Evolutionary conservation across 1,139 yeast genomes (phyloP).

Genomic region (Suhomyces ambrosiae): DNA sequence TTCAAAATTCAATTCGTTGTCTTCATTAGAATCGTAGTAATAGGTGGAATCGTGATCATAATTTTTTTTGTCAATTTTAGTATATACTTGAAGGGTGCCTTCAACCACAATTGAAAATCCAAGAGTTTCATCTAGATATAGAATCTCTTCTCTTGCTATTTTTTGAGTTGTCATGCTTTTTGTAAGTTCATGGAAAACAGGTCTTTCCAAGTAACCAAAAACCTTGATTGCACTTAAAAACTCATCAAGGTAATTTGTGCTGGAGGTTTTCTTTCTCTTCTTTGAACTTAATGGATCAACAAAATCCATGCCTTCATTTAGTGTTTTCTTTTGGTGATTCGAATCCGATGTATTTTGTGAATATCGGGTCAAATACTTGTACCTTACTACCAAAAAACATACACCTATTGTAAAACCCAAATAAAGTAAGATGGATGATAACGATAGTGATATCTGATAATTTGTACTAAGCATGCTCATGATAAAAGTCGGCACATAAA

Average conservation of each 20-base stretch:
- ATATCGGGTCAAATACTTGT: slow-evolving; percentile 42
- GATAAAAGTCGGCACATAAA: slow-evolving; percentile 26
- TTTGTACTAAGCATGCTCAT: slow-evolving; percentile 30
- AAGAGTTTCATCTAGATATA: slow-evolving; percentile 64
- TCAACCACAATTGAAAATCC: slow-evolving; percentile 96
- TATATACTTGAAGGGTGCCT: slow-evolving; percentile 81
- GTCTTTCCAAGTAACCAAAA: slow-evolving; percentile 88
- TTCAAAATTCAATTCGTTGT: slow-evolving; percentile 30
- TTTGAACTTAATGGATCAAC: slow-evolving; percentile 24
- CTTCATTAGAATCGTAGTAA: slow-evolving; percentile 15
- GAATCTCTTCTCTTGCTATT: slow-evolving; percentile 71
- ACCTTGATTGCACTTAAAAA: slow-evolving; percentile 88
- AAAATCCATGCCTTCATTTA: slow-evolving; percentile 14
- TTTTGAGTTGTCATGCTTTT: slow-evolving; percentile 90
- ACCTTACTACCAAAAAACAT: slow-evolving; percentile 38
- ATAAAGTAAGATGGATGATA: slow-evolving; percentile 33
- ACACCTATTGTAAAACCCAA: slow-evolving; percentile 23
- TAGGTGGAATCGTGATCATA: slow-evolving; percentile 11
- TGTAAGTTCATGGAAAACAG: slow-evolving; percentile 90
- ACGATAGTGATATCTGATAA: slow-evolving; percentile 37
- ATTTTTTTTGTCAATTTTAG: slow-evolving; percentile 45
- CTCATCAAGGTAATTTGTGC: slow-evolving; percentile 71
- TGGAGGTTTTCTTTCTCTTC: slow-evolving; percentile 31
- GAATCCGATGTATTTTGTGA: slow-evolving; percentile 29
- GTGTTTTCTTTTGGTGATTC: slow-evolving; percentile 8